Percentiles rank a stretch among this genome's conserved stretches.
Conservation (phyloP, 352 stramenopile genomes). For the Pilasporangium apinafurcum region DNA sequence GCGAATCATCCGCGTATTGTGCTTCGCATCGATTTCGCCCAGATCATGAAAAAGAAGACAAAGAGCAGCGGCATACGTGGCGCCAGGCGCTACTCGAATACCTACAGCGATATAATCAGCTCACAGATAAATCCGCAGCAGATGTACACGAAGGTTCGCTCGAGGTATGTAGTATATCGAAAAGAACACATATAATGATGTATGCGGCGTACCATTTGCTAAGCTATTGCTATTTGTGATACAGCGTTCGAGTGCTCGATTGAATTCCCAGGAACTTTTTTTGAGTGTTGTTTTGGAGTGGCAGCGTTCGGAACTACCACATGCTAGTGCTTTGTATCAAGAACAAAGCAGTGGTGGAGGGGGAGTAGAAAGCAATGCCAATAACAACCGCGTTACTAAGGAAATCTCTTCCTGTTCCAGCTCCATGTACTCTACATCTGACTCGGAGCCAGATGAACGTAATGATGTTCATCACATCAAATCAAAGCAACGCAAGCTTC, state of each 20-base stretch:
- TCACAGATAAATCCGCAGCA: constrained; percentile 10
- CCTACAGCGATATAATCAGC: constrained; percentile 21
- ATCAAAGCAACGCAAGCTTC: constrained; percentile 1
- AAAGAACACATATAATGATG: too few relatives aligned
- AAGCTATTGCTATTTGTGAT: too few relatives aligned
- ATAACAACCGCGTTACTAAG: too few relatives aligned
- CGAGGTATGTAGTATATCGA: constrained; percentile 8
- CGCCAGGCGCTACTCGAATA: constrained; percentile 18
- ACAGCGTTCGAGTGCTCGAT: constrained; percentile 26
- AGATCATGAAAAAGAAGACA: neutral
- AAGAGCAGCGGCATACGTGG: neutral
- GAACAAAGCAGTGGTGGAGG: too few relatives aligned
- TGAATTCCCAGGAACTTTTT: constrained; percentile 77
- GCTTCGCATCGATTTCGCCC: too few relatives aligned
- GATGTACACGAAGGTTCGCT: constrained; percentile 8
- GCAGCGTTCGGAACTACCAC: constrained; percentile 30
- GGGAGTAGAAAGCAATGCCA: too few relatives aligned
- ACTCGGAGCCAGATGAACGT: constrained; percentile 21
- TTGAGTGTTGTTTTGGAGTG: constrained; percentile 78
- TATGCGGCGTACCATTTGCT: too few relatives aligned
- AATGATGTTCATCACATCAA: constrained; percentile 5
- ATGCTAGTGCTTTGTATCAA: too few relatives aligned
- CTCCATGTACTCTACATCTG: constrained; percentile 9
- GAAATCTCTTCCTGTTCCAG: too few relatives aligned
- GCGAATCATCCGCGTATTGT: neutral